These are phyloP conservation scores for Penicillium angulare DNA, from an alignment of 495 filamentous ascomycete genomes.

Conservation along the genomic window DNA sequence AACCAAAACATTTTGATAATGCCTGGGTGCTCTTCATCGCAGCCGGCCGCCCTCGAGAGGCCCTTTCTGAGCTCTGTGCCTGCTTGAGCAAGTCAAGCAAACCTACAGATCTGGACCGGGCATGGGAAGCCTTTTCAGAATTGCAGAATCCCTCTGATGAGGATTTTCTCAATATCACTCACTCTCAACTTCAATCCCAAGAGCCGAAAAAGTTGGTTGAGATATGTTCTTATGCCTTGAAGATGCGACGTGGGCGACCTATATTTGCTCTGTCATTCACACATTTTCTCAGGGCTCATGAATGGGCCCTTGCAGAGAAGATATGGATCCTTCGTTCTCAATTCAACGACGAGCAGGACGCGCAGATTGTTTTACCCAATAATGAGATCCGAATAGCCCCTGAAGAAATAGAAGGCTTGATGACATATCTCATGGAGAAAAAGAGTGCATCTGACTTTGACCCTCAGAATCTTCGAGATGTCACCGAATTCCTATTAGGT, in stretches of 20 bases:
- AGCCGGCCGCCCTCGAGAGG: constrained; percentile 25
- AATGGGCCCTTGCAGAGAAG: constrained; percentile 30
- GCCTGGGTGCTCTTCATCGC: constrained; percentile 37
- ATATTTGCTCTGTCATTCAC: constrained; percentile 28
- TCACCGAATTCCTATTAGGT: constrained; percentile 24
- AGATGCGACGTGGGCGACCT: constrained; percentile 14
- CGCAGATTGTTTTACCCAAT: neutral
- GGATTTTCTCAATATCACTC: constrained; percentile 38
- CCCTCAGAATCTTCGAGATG: neutral
- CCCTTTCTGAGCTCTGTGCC: constrained; percentile 32
- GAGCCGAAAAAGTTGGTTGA: constrained; percentile 15
- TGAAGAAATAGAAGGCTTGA: neutral
- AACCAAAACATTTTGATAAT: constrained; percentile 25
- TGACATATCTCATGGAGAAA: neutral
- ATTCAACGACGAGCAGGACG: neutral
- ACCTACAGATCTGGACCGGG: constrained; percentile 33
- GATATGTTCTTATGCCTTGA: constrained; percentile 33
- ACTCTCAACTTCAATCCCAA: constrained; percentile 23
- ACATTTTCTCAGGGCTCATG: constrained; percentile 29
- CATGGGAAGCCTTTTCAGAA: constrained; percentile 42
- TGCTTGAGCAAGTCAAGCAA: constrained; percentile 37
- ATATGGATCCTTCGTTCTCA: constrained; percentile 4
- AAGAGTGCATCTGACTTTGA: neutral
- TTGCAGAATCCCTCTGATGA: constrained; percentile 31
- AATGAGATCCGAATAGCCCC: neutral